Evolutionary conservation across 345 rosid genomes (phyloP), one percentile per base, ranked within the genome.

Genomic region (Eucalyptus albens): DNA sequence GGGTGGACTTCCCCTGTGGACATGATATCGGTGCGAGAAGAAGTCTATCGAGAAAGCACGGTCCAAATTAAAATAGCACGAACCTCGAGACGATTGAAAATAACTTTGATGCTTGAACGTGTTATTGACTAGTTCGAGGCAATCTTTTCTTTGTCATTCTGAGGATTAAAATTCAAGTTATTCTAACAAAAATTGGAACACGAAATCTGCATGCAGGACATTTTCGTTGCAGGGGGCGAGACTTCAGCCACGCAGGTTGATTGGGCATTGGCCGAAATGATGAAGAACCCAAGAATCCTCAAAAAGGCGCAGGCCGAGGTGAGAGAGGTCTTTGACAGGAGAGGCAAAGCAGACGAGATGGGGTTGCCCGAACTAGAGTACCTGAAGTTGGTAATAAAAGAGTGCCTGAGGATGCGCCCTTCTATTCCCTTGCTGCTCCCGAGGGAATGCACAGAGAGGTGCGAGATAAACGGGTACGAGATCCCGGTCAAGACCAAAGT

Each of bases 191-290:
- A 5, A 33, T 9, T 17, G 44, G 81, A 69, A 69, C 81, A 72
- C 26, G 15, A 10, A 72, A 19, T 19, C 14, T 72, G 82, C 82
- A 72, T 65, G 45, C 89, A 91, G 92, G 94, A 92, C 44, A 42
- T 92, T 6, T 92, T 92, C 17, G 4, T 4, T 45, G 93, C 88
- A 4, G 94, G 95, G 53, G 86, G 87, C 47, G 94, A 93, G 9
- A 91, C 94, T 50, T 91, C 92, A 29, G 19, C 92, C 17, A 88
- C 91, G 49, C 17, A 37, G 40, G 44, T 91, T 5, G 92, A 90
- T 7, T 91, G 93, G 94, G 91, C 92, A 31, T 89, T 92, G 91
- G 77, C 91, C 4, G 91, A 92, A 47, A 8, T 92, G 81, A 26
- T 91, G 42, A 92, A 44, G 19, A 90, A 93, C 49, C 96, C 92